Percentiles rank a stretch among this genome's conserved stretches.
phyloP scores from a whole-genome alignment of 169 alveolate genomes.

The Plasmodium vivax region DNA sequence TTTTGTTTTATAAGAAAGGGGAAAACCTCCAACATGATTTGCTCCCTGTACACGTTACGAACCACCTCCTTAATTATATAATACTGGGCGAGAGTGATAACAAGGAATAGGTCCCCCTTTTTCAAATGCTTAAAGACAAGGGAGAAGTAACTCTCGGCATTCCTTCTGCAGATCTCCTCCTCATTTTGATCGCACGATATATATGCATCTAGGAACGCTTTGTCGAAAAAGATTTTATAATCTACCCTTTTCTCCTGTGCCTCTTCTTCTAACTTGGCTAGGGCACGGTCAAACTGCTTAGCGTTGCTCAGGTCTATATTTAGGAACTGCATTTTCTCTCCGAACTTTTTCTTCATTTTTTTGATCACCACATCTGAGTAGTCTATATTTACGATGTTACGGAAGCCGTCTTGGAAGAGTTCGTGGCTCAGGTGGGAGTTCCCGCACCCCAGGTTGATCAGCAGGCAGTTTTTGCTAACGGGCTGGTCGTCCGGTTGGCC shows the following conservation, averaged over 20 bases:
- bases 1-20: conserved; percentile 75
- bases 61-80: conserved; percentile 80
- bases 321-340: conserved; percentile 65
- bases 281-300: conserved; percentile 17
- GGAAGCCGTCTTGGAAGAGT: conserved; percentile 79
- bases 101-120: conserved; percentile 78
- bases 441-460: conserved; percentile 84
- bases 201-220: conserved; percentile 86
- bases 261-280: conserved; percentile 50
- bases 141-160: conserved; percentile 78
- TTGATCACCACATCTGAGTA: conserved; percentile 79
- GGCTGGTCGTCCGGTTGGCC: neutral
- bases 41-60: conserved; percentile 77
- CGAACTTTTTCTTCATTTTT: conserved; percentile 76
- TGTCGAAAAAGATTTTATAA: conserved; percentile 81
- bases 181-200: conserved; percentile 80
- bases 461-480: conserved; percentile 47
- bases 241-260: conserved; percentile 27
- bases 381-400: conserved; percentile 75
- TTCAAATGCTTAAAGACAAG: conserved; percentile 73
- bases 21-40: conserved; percentile 76
- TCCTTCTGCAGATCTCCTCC: conserved; percentile 76
- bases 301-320: conserved; percentile 77
- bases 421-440: conserved; percentile 78
- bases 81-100: conserved; percentile 81